Evolutionary conservation across 169 alveolate species (phyloP), one percentile per base, ranked within the genome.

Genomic region (Blepharisma undulans): DNA sequence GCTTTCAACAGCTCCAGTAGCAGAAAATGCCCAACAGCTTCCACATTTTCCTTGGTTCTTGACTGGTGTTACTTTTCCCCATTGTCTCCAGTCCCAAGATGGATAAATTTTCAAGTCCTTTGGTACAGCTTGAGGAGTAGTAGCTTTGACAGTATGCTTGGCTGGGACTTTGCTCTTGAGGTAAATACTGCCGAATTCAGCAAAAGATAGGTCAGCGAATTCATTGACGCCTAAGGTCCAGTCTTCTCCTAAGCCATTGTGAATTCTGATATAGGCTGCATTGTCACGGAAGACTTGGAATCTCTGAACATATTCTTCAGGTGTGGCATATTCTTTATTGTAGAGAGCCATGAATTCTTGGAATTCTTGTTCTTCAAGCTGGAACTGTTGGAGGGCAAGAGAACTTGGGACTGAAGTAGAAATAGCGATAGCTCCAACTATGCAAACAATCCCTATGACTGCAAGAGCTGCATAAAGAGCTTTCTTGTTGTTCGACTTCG

Each of bases 11-110:
- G 89, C 87, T 7, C 97, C 97, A 27, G 96, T 93, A 6, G 98
- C 84, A 12, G 98, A 95, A 88, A 98, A 94, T 18, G 98, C 97
- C 98, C 98, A 97, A 84, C 99, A 98, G 27, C 98, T 93, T 32
- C 98, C 98, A 84, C 98, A 97, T 21, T 80, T 72, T 48, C 95
- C 93, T 93, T 98, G 98, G 92, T 96, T 91, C 87, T 96, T 94
- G 18, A 96, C 97, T 25, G 92, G 95, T 10, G 96, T 92, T 19
- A 89, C 93, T 4, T 92, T 95, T 25, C 97, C 96, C 90, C 84
- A 48, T 90, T 90, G 72, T 18, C 71, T 22, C 93, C 93, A 90
- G 88, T 90, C 93, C 66, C 66, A 48, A 3, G 66, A 48, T 2
- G 66, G 66, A 48, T 48, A 48, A 48, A 48, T 48, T 48, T 48